Evolutionary conservation across 129 eudicot genomes (phyloP), one percentile per base, ranked within the genome.

Genomic region (Kitagawia praeruptora): DNA sequence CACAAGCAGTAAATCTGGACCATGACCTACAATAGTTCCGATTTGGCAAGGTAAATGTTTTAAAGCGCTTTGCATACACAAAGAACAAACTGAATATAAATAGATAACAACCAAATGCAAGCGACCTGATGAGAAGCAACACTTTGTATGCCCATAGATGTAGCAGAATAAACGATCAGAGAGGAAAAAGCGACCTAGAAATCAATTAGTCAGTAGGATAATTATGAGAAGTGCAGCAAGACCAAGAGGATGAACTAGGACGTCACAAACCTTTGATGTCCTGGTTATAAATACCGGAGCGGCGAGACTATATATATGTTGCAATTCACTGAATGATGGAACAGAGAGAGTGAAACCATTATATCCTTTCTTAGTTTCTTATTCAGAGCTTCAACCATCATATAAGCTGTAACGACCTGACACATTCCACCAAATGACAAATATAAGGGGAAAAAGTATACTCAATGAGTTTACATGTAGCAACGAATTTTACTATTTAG

Each of bases 41-140:
- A 70, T 64, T 79, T 66, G 75, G 75, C 75, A 71, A 34, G 28
- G 54, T 49, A 48, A 31, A 31, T 31, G 34, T 31, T 31, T 31
- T 31, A 31, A 31, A 31, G 34, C 34, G 34, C 1, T 31, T 31
- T 31, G 34, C 34, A 31, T 31, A 31, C 34, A 31, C 34, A 31
- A 31, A 31, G 34, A 31, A 31, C 34, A 31, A 31, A 31, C 34
- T 31, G 34, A 31, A 31, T 31, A 31, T 31, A 31, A 31, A 31
- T 31, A 31, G 34, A 31, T 31, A 31, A 31, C 34, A 31, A 31
- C 34, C 34, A 31, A 31, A 31, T 31, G 34, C 34, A 31, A 31
- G 34, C 1, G 34, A 31, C 99, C 96, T 96, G 99, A 87, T 96
- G 99, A 46, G 99, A 96, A 76, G 99, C 99, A 77, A 85, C 87